phyloP scores from a whole-genome alignment of 768 basidiomycete genomes.

The Rhodotorula sphaerocarpa region DNA sequence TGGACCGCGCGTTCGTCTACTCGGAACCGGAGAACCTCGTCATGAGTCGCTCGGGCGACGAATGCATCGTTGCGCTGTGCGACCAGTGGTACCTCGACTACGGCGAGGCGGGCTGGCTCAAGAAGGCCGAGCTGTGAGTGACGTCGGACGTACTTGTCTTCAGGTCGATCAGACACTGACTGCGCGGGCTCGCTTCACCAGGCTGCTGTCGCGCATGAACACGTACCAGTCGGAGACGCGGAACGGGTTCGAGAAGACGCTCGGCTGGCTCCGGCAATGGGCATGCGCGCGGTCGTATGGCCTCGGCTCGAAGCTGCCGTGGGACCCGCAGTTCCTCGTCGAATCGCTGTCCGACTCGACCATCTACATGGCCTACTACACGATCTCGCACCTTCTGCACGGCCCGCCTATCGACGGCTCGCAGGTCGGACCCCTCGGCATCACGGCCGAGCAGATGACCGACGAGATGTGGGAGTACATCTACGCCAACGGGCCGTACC shows the following conservation, averaged over 20 bases:
- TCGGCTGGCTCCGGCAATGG: constrained; percentile 97
- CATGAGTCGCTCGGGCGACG: constrained; percentile 82
- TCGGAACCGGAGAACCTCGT: constrained; percentile 91
- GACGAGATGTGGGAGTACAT: constrained; percentile 97
- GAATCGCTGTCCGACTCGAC: constrained; percentile 96
- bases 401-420: constrained; percentile 67
- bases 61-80: constrained; percentile 94
- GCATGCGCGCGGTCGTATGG: constrained; percentile 98
- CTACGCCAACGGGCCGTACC: constrained; percentile 55
- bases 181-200: constrained; percentile 40
- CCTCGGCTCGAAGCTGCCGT: constrained; percentile 86
- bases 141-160: not conserved
- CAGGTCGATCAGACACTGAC: not conserved
- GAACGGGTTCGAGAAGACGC: constrained; percentile 78
- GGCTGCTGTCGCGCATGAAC: constrained; percentile 75
- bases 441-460: constrained; percentile 85
- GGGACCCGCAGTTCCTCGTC: constrained; percentile 93
- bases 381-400: constrained; percentile 81
- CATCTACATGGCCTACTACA: constrained; percentile 98
- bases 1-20: constrained; percentile 73
- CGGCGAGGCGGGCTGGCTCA: constrained; percentile 82
- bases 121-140: constrained; percentile 68
- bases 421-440: constrained; percentile 68
- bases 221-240: constrained; percentile 86
- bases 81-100: constrained; percentile 99